Percentiles rank a stretch among this genome's conserved stretches.
phyloP scores from a whole-genome alignment of 2,329 filamentous ascomycete genomes.

The Fusarium sp. region DNA sequence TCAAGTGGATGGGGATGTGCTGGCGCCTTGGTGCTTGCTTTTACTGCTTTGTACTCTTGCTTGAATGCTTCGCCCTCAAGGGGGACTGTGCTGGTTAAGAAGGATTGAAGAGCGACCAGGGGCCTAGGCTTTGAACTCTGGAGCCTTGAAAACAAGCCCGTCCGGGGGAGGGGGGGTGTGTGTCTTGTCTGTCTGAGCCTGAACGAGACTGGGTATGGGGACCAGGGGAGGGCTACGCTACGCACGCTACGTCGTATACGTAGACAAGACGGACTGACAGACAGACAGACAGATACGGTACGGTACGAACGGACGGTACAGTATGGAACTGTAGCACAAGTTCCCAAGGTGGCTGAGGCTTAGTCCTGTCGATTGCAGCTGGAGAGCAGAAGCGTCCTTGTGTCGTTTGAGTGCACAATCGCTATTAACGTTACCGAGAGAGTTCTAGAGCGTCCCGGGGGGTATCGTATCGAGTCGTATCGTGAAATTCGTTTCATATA shows the following conservation, averaged over 20 bases:
- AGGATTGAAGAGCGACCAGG: constrained; percentile 31
- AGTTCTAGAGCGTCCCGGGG: constrained; percentile 19
- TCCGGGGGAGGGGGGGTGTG: constrained; percentile 30
- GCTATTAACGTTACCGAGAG: background rate
- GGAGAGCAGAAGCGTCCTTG: constrained; percentile 2
- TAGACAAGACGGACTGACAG: background rate
- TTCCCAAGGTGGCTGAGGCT: constrained; percentile 43
- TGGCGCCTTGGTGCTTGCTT: constrained; percentile 27
- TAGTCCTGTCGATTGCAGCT: constrained; percentile 42
- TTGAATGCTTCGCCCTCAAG: constrained; percentile 31
- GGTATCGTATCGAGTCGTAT: background rate
- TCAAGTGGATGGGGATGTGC: constrained; percentile 37
- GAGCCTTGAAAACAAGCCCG: constrained; percentile 35
- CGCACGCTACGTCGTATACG: constrained; percentile 1
- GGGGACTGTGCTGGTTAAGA: constrained; percentile 34
- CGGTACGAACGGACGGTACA: background rate
- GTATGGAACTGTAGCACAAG: constrained; percentile 24
- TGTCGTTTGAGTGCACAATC: background rate
- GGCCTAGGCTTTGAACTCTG: constrained; percentile 35
- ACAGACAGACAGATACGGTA: constrained; percentile 1
- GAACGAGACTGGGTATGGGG: constrained; percentile 8
- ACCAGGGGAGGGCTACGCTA: background rate
- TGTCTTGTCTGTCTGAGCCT: background rate
- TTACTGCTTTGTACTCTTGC: constrained; percentile 10
- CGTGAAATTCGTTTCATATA: background rate